These are phyloP conservation scores for Eragrostis curvula DNA, from an alignment of 176 grass and related monocot genomes.

Conservation along the genomic window DNA sequence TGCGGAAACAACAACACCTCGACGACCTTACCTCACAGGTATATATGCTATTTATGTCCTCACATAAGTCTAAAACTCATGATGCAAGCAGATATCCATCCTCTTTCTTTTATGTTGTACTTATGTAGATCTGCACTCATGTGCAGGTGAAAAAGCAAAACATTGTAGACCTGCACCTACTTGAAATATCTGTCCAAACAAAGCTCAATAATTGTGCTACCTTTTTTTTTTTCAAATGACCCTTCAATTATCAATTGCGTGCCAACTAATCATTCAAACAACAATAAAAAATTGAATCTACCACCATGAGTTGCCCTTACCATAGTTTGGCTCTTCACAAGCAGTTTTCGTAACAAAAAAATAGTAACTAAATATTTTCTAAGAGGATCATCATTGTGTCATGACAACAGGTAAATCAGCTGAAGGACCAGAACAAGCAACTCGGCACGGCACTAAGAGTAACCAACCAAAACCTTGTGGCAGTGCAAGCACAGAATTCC, in stretches of 20 bases:
- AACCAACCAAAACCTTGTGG: constrained; percentile 47
- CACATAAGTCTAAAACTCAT: not conserved
- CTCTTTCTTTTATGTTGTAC: not conserved
- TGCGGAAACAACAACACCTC: constrained; percentile 76
- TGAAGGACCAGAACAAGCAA: constrained; percentile 54
- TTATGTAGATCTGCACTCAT: too few species aligned
- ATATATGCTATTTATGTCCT: constrained; percentile 1
- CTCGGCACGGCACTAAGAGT: constrained; percentile 36
- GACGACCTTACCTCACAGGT: constrained; percentile 68
- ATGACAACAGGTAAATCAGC: constrained; percentile 38
- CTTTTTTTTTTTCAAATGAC: constrained; percentile 14
- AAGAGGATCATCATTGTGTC: not conserved
- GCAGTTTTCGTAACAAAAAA: not conserved
- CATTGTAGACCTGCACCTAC: not conserved
- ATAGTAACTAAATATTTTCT: not conserved
- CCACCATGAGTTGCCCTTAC: not conserved
- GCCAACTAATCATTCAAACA: constrained; percentile 16
- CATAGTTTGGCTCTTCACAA: not conserved
- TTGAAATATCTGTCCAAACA: constrained; percentile 38
- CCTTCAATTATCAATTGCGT: constrained; percentile 9
- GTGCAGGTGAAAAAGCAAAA: too few species aligned
- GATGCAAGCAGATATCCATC: not conserved
- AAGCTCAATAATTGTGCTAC: constrained; percentile 29
- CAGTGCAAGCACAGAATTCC: constrained; percentile 65
- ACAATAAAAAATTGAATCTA: not conserved